Percentiles rank a stretch among this genome's conserved stretches.
Conservation (phyloP, 306 rosid species). For the Prunus salicina region DNA sequence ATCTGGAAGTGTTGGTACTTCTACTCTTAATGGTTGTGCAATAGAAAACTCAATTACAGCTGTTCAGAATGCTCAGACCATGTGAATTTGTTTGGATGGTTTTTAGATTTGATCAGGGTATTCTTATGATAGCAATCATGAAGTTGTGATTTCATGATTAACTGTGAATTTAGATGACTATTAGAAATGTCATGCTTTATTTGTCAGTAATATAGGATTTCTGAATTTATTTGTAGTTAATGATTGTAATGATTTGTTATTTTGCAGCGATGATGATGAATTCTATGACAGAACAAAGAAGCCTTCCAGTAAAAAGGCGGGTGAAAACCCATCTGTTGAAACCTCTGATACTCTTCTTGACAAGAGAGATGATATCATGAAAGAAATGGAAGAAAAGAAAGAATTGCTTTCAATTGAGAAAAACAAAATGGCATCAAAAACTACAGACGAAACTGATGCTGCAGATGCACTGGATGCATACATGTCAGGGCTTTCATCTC, state of each 20-base stretch:
- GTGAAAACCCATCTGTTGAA: constrained; percentile 72
- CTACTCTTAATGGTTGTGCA: neutral
- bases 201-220: neutral
- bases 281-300: constrained; percentile 91
- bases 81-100: neutral
- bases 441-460: constrained; percentile 40
- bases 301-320: constrained; percentile 45
- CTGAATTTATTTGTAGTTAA: neutral
- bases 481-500: constrained; percentile 92
- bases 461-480: constrained; percentile 83
- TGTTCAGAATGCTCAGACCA: neutral
- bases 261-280: constrained; percentile 86
- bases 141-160: neutral
- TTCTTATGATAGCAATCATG: neutral
- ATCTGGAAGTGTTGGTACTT: neutral
- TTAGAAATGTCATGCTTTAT: neutral
- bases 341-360: constrained; percentile 88
- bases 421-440: constrained; percentile 41
- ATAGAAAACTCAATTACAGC: neutral
- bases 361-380: constrained; percentile 67
- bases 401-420: constrained; percentile 62
- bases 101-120: neutral
- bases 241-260: constrained; percentile 19
- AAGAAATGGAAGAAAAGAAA: constrained; percentile 62
- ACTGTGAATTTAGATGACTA: neutral